Evolutionary conservation across 176 grass and related monocot genomes (phyloP).

Genomic region (Tillandsia fasciculata): DNA sequence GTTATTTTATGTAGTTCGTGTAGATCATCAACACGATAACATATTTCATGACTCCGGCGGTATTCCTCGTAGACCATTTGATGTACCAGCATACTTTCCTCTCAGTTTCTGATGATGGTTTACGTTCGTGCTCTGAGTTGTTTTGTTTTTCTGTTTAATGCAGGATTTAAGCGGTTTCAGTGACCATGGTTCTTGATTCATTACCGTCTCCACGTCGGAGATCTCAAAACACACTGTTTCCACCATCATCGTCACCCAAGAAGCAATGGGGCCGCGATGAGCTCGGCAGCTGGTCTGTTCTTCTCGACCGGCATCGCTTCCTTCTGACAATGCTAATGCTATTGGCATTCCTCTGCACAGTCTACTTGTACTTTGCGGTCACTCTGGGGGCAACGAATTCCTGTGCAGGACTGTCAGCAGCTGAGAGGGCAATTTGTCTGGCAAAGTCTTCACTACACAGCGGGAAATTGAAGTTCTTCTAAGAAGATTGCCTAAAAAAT

Average conservation of each 20-base stretch:
- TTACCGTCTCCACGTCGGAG: conserved; percentile 77
- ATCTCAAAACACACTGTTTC: conserved; percentile 59
- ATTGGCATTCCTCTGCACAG: conserved; percentile 75
- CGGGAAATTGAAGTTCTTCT: conserved; percentile 74
- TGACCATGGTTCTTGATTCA: conserved; percentile 76
- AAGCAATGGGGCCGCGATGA: conserved; percentile 51
- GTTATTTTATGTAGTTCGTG: too few species aligned
- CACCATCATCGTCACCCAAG: conserved; percentile 37
- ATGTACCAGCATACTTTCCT: too few species aligned
- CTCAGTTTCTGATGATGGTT: too few species aligned
- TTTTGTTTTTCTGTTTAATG: conserved; percentile 8
- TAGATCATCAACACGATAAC: too few species aligned
- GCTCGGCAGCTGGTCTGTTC: conserved; percentile 49
- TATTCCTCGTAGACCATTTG: too few species aligned
- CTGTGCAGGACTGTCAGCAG: conserved; percentile 42
- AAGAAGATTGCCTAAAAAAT: neutral
- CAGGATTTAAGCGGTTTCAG: conserved; percentile 21
- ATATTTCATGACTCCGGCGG: too few species aligned
- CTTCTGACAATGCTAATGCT: conserved; percentile 65
- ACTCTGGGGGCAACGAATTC: conserved; percentile 48
- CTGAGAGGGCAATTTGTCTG: conserved; percentile 48
- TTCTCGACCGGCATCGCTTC: conserved; percentile 77
- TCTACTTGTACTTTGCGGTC: conserved; percentile 92
- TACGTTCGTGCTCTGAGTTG: too few species aligned
- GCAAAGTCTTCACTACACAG: conserved; percentile 47